Base-by-base conservation (phyloP, 2,329 filamentous ascomycete species). In the Tricladium varicosporioides region DNA sequence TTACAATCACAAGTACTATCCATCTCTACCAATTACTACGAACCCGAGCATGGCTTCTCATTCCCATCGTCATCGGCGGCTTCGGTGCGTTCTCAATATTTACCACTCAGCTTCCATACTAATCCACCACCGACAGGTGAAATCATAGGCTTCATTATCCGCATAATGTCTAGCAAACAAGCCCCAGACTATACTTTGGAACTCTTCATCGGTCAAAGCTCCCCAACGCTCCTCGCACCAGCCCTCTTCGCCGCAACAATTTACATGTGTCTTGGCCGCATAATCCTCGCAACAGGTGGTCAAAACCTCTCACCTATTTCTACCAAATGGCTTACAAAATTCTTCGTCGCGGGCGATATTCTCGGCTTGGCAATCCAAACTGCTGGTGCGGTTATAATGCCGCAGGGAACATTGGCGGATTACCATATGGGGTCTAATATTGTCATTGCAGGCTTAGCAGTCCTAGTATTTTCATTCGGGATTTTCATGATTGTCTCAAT, bases 31-130 rank as follows among this genome's bases (percentile, higher is more conserved):
- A 74, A 44, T 62, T 79, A 42, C 15, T 75, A 19, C 66, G 65
- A n/a, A 70, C 70, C 1, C 69, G 70, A 14, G 74, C 74, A 0
- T 80, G 76, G 75, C 81, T 77, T 64, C 75, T 80, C 61, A 75
- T 76, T 2, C 75, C 80, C 0, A 76, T 82, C 47, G 59, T 77
- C 5, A 63, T 82, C 10, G 79, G 79, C 19, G 76, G 76, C 16
- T 56, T 74, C 27, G 79, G 78, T 80, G 69, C 62, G 71, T 70
- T 14, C n/a, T 47, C 14, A 10, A 46, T 32, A 31, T 13, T 14
- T n/a, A 43, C 19, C 7, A 16, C 5, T 5, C 36, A 42, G 10
- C 15, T 22, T 27, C 15, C 14, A 53, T 13, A 4, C 27, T 48
- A 52, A 51, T 51, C 32, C 16, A 53, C 15, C 16, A 66, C 0